Evolutionary conservation across 2,329 filamentous ascomycete genomes (phyloP).

Genomic region (Sporothrix luriei): DNA sequence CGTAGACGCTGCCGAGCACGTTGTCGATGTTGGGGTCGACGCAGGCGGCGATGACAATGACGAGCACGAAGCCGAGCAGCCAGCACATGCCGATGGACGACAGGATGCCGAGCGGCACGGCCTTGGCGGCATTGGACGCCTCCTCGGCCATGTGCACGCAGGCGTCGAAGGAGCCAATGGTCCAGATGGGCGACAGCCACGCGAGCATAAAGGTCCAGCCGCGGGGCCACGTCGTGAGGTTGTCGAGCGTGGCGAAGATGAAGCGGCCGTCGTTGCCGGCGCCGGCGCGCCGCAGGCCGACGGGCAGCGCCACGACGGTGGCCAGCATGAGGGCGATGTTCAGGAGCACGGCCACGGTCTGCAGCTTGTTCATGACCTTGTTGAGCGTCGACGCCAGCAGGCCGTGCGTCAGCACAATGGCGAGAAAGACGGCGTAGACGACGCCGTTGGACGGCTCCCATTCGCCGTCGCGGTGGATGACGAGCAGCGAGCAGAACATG

Average conservation of each 20-base stretch:
- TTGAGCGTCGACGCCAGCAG: constrained; percentile 56
- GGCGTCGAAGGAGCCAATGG: constrained; percentile 59
- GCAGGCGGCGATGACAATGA: constrained; percentile 60
- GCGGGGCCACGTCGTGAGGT: constrained; percentile 60
- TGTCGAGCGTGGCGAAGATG: constrained; percentile 60
- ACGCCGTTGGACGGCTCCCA: constrained; percentile 59
- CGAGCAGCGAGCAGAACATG: constrained; percentile 62
- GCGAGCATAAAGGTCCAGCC: constrained; percentile 63
- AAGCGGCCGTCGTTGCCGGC: constrained; percentile 48
- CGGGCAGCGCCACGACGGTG: constrained; percentile 59
- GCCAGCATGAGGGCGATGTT: constrained; percentile 60
- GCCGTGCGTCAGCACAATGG: constrained; percentile 56
- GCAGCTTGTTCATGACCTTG: constrained; percentile 61
- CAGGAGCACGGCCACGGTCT: constrained; percentile 57
- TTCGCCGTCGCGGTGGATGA: constrained; percentile 57
- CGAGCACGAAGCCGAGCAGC: constrained; percentile 60
- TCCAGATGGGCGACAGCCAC: constrained; percentile 66
- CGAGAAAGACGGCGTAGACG: constrained; percentile 61
- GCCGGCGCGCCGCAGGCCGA: constrained; percentile 48
- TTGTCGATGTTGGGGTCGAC: constrained; percentile 57
- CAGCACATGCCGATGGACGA: constrained; percentile 57
- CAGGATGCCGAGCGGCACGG: constrained; percentile 58
- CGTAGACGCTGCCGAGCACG: constrained; percentile 54
- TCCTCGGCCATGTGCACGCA: constrained; percentile 60
- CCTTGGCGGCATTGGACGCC: constrained; percentile 59